These are phyloP conservation scores for Lactifluus rugatus DNA, from an alignment of 768 basidiomycete species.

Conservation along the genomic window DNA sequence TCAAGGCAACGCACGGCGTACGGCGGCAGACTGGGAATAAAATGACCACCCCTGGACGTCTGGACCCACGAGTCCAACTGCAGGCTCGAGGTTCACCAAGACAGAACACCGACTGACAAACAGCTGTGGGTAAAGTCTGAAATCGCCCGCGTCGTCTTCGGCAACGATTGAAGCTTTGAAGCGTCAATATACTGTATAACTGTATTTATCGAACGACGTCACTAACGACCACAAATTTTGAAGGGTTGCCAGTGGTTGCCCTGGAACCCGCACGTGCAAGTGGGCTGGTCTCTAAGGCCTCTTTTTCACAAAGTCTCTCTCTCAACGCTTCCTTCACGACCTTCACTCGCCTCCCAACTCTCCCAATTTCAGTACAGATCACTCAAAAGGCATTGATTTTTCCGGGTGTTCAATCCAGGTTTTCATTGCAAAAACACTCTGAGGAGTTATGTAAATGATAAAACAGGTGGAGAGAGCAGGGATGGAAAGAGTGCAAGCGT, in stretches of 20 bases:
- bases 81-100: neutral
- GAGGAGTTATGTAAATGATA: slow-evolving; percentile 13
- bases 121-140: neutral
- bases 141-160: neutral
- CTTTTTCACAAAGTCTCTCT: neutral
- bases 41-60: neutral
- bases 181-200: no score
- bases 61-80: slow-evolving; percentile 2
- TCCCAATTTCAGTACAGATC: neutral
- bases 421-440: slow-evolving; percentile 10
- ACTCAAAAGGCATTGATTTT: neutral
- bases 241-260: neutral
- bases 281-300: neutral
- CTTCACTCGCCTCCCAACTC: neutral
- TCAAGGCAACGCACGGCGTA: no score
- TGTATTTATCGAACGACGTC: no score
- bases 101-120: neutral
- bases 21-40: no score
- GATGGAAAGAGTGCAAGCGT: slow-evolving; percentile 11
- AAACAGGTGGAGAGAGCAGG: slow-evolving; percentile 9
- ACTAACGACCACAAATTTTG: no score
- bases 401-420: slow-evolving; percentile 11
- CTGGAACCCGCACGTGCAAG: neutral
- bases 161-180: neutral
- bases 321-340: neutral